Evolutionary conservation across 768 basidiomycete species (phyloP).

Genomic region (Lentinula sp.): DNA sequence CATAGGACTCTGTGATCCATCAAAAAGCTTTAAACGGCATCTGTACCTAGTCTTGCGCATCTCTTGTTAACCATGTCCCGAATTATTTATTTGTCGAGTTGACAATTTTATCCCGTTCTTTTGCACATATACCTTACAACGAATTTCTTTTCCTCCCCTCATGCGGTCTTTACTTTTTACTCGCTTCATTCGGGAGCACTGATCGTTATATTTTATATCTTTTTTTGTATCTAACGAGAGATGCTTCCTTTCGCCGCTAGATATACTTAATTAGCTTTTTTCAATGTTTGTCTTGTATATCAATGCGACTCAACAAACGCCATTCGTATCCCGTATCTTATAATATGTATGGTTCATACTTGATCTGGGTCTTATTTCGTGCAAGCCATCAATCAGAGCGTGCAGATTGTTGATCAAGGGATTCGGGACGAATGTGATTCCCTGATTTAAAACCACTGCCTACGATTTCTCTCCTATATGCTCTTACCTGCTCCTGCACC

Average conservation of each 20-base stretch:
- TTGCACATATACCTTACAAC: conserved; percentile 1
- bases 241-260: background rate
- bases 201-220: background rate
- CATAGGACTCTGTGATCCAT: background rate
- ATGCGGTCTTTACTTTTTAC: background rate
- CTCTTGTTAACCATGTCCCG: conserved; percentile 1
- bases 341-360: background rate
- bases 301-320: background rate
- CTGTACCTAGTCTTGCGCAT: conserved; percentile 2
- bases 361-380: background rate
- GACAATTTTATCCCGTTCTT: background rate
- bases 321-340: background rate
- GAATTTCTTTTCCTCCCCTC: background rate
- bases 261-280: background rate
- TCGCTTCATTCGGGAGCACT: background rate
- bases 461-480: background rate
- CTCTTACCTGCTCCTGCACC: background rate
- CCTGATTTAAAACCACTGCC: background rate
- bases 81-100: conserved; percentile 2
- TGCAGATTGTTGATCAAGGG: conserved; percentile 1
- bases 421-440: background rate
- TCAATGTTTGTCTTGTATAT: conserved; percentile 3
- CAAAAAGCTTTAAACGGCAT: conserved; percentile 5
- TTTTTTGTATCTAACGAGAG: background rate
- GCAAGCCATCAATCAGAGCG: conserved; percentile 3